Percentiles rank a stretch among this genome's conserved stretches.
Evolutionary conservation across 2,329 filamentous ascomycete species (phyloP).

Genomic region (Phaeoacremonium minimum): DNA sequence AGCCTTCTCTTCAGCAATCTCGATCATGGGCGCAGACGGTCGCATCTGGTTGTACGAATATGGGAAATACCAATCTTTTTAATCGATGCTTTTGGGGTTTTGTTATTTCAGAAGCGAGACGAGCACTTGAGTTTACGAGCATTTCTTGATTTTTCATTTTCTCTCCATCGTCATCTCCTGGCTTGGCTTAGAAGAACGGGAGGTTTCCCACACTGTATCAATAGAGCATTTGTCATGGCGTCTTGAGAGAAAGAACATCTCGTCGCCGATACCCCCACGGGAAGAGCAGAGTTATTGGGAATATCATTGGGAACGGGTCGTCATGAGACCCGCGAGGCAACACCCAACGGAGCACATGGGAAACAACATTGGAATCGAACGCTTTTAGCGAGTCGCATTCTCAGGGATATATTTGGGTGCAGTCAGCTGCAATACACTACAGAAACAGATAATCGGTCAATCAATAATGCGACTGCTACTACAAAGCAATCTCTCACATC

Average conservation of each 20-base stretch:
- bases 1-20: too few species aligned
- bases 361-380: too few species aligned
- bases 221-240: neutral
- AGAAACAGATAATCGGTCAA: neutral
- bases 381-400: too few species aligned
- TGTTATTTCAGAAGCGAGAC: neutral
- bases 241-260: neutral
- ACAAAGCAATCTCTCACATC: too few species aligned
- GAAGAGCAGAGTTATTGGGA: constrained; percentile 10
- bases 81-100: neutral
- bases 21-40: too few species aligned
- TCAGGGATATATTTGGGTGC: too few species aligned
- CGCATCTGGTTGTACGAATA: neutral
- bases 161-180: too few species aligned
- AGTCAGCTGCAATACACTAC: too few species aligned
- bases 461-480: neutral
- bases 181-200: neutral
- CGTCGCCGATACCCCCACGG: constrained; percentile 8
- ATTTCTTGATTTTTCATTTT: neutral
- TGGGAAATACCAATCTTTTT: neutral
- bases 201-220: neutral
- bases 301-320: too few species aligned
- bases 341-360: too few species aligned
- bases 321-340: too few species aligned
- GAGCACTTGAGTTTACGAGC: neutral